Percentiles rank a stretch among this genome's conserved stretches.
Evolutionary conservation across 306 rosid genomes (phyloP).

Genomic region (Rosa persica): DNA sequence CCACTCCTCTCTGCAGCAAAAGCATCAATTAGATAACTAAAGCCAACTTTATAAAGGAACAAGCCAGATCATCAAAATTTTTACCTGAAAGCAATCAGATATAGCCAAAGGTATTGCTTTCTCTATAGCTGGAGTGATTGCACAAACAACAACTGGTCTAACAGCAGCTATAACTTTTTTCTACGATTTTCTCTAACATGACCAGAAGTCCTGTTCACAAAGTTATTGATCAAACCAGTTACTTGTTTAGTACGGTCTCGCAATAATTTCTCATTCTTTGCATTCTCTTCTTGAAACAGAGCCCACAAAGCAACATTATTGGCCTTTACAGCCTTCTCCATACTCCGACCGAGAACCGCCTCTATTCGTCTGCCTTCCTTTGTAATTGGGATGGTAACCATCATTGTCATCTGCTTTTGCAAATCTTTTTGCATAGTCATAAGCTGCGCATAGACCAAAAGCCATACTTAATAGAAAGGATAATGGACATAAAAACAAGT

Average conservation of each 20-base stretch:
- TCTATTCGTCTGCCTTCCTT: slow-evolving; percentile 94
- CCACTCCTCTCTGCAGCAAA: slow-evolving; percentile 81
- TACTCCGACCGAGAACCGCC: slow-evolving; percentile 68
- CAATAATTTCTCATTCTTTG: slow-evolving; percentile 67
- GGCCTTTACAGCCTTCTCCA: slow-evolving; percentile 78
- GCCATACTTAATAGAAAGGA: slow-evolving; percentile 10
- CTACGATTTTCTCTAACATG: no score
- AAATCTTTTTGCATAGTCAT: slow-evolving; percentile 73
- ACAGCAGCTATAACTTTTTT: slow-evolving; percentile 55
- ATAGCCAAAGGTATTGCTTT: slow-evolving; percentile 73
- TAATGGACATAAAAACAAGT: background rate
- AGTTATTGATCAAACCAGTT: no score
- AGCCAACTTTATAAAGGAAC: slow-evolving; percentile 22
- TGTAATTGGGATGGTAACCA: slow-evolving; percentile 67
- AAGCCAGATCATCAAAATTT: slow-evolving; percentile 23
- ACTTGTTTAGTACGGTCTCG: no score
- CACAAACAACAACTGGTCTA: slow-evolving; percentile 72
- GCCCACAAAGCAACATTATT: slow-evolving; percentile 85
- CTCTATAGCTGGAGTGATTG: slow-evolving; percentile 76
- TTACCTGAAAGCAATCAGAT: slow-evolving; percentile 90
- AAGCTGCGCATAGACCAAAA: slow-evolving; percentile 48
- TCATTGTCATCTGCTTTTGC: slow-evolving; percentile 86
- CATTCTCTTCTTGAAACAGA: slow-evolving; percentile 85
- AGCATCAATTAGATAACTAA: slow-evolving; percentile 42
- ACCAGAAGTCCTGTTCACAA: no score